Base-by-base conservation (phyloP, 495 filamentous ascomycete genomes). In the Penicillium herquei region DNA sequence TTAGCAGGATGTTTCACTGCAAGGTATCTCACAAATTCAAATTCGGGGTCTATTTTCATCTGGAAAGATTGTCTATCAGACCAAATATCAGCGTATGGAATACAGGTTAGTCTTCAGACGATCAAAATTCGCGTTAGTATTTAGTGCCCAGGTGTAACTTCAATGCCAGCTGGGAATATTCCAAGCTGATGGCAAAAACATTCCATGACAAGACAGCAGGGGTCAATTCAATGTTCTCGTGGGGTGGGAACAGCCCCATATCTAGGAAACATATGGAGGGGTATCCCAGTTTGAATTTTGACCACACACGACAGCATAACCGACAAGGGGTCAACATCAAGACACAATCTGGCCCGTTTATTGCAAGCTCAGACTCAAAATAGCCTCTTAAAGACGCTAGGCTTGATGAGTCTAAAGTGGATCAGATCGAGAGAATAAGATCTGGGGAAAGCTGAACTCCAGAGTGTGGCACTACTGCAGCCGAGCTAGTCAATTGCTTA, bases 391-490 rank as follows among this genome's bases (percentile, higher is more conserved):
- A 54, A 37, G 39, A 56, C 55, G 59, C 59, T 62, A 58, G 55
- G 52, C 59, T 56, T 47, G 39, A 58, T 62, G 48, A 50, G 59
- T 52, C 48, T 54, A 37, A 35, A 58, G 59, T 62, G 59, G 59
- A 62, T 62, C 59, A 16, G 26, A 35, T 49, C 42, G 46, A 51
- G 16, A 47, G 21, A 50, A 53, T 13, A 41, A 63, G 49, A 63
- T 56, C 61, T 59, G 61, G 61, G 61, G 61, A 63, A 63, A 63
- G 43, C 52, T 59, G 33, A 40, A 17, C 43, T 54, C 48, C 52
- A 59, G 47, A 37, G 33, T 46, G 45, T 56, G 59, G 51, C 53
- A 49, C 51, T 55, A 35, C 48, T 59, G 31, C 58, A 53, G 32
- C 44, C 51, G 58, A 50, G 34, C 58, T 57, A 57, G 50, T 51